Conservation (phyloP, 148 eudicot species). For the Rhododendron ferrugineum region DNA sequence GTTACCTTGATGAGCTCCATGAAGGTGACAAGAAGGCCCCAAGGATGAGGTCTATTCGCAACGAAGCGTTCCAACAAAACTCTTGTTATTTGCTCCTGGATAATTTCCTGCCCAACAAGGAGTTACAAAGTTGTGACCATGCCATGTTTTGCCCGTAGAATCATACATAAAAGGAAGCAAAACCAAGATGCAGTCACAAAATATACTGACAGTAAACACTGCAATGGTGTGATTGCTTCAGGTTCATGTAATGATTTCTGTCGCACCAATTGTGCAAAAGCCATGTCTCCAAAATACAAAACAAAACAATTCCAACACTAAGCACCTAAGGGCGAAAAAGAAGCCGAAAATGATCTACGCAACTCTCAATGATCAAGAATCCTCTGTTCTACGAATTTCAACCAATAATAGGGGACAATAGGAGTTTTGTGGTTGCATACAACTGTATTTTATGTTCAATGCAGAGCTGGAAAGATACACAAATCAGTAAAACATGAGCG, state of each 20-base stretch:
- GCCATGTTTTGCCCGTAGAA: background rate
- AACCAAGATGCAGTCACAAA: background rate
- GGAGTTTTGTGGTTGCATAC: background rate
- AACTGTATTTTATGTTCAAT: background rate
- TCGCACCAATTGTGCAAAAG: too few species aligned
- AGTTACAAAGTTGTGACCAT: background rate
- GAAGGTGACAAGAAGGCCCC: slow-evolving; percentile 92
- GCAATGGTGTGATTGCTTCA: background rate
- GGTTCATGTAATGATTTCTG: background rate
- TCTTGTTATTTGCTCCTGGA: slow-evolving; percentile 90
- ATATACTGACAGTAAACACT: background rate
- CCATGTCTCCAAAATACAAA: too few species aligned
- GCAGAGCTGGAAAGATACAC: background rate
- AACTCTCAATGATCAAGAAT: background rate
- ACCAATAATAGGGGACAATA: background rate
- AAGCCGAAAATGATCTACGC: background rate
- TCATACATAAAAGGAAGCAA: background rate
- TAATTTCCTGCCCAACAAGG: slow-evolving; percentile 48
- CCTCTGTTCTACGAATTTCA: background rate
- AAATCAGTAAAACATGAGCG: background rate
- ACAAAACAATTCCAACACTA: too few species aligned
- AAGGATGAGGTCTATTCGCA: slow-evolving; percentile 86
- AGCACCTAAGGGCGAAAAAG: too few species aligned
- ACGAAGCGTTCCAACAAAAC: slow-evolving; percentile 80
- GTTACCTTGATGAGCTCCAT: slow-evolving; percentile 89